Percentiles rank a stretch among this genome's conserved stretches.
phyloP scores from a whole-genome alignment of 371 early-diverging fungal genomes.

The Apophysomyces ossiformis region DNA sequence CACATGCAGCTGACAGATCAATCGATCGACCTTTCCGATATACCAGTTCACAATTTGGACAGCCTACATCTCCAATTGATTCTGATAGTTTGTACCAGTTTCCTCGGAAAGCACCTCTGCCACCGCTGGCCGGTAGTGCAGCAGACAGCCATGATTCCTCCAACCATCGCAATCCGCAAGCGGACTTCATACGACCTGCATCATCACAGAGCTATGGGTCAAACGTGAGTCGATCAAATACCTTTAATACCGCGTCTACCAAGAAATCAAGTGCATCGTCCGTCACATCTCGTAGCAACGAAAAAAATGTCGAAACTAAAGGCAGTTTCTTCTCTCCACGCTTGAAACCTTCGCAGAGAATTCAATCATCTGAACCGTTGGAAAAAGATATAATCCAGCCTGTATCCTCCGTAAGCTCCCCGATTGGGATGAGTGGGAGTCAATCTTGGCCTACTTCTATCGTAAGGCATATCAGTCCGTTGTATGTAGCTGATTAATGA shows the following conservation, averaged over 20 bases:
- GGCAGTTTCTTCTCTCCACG: neutral
- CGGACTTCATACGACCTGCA: conserved; percentile 9
- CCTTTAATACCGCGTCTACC: conserved; percentile 49
- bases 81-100: conserved; percentile 39
- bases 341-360: neutral
- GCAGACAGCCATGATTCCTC: conserved; percentile 3
- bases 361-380: neutral
- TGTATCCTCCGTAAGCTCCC: neutral
- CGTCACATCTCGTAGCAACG: conserved; percentile 17
- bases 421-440: neutral
- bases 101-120: conserved; percentile 51
- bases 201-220: conserved; percentile 38
- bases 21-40: neutral
- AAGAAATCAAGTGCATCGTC: conserved; percentile 29
- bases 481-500: neutral
- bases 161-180: conserved; percentile 1
- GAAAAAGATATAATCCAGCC: neutral
- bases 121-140: conserved; percentile 26
- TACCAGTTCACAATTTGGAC: neutral
- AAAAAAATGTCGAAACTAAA: conserved; percentile 12
- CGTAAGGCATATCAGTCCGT: neutral
- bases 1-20: neutral
- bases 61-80: conserved; percentile 23
- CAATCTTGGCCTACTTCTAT: neutral
- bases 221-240: conserved; percentile 46